phyloP scores from a whole-genome alignment of 169 alveolate genomes.

The Cryptosporidium sp. region DNA sequence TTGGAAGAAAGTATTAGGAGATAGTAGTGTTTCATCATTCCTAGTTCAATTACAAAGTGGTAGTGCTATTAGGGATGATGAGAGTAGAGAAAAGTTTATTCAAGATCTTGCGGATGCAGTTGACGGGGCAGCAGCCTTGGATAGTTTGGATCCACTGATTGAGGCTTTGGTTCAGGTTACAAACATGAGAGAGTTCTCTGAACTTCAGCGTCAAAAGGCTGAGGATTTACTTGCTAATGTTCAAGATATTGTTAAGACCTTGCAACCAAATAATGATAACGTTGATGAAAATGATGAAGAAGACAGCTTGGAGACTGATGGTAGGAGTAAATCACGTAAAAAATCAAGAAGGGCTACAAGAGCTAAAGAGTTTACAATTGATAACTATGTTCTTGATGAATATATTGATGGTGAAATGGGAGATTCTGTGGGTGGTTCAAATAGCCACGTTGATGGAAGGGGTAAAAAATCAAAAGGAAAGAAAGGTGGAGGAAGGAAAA shows the following conservation, averaged over 20 bases:
- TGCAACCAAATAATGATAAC: conserved; percentile 63
- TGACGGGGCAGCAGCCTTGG: conserved; percentile 74
- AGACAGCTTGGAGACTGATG: conserved; percentile 1
- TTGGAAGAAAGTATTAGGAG: conserved; percentile 85
- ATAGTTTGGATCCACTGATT: conserved; percentile 67
- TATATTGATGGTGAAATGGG: conserved; percentile 24
- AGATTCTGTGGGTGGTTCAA: neutral
- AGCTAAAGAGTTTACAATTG: conserved; percentile 59
- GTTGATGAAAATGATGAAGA: conserved; percentile 34
- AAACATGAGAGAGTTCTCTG: conserved; percentile 71
- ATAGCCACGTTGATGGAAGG: neutral
- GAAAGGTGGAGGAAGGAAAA: conserved; percentile 13
- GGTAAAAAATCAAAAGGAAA: conserved; percentile 47
- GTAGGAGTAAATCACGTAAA: conserved; percentile 45
- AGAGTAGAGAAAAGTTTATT: conserved; percentile 68
- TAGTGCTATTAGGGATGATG: conserved; percentile 69
- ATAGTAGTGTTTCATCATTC: conserved; percentile 70
- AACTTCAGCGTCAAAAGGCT: conserved; percentile 65
- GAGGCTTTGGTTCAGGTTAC: conserved; percentile 74
- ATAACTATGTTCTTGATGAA: conserved; percentile 49
- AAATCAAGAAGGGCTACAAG: conserved; percentile 67
- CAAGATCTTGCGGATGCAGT: conserved; percentile 68
- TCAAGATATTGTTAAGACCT: conserved; percentile 65
- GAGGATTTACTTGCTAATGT: conserved; percentile 69
- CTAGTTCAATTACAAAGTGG: conserved; percentile 72